phyloP scores from a whole-genome alignment of 495 filamentous ascomycete species.

The Lentithecium fluviatile region DNA sequence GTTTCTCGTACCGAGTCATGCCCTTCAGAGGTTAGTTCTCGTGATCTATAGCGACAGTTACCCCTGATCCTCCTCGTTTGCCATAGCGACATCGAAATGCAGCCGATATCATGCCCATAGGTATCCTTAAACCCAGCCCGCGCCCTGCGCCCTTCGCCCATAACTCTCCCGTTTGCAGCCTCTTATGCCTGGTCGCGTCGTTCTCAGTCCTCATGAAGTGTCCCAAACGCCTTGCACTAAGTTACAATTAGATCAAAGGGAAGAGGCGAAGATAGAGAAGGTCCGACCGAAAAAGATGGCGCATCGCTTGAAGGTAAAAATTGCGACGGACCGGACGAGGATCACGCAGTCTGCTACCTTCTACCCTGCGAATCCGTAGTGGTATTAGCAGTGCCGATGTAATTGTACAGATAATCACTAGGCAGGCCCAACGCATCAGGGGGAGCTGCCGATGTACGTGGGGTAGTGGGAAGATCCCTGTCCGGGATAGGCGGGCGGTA shows the following conservation, averaged over 20 bases:
- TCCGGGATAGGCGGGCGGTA: constrained; percentile 15
- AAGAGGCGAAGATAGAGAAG: not conserved
- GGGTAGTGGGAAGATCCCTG: constrained; percentile 11
- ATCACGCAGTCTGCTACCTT: not conserved
- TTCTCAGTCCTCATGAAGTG: not conserved
- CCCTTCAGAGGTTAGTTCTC: too few relatives aligned
- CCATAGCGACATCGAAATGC: not conserved
- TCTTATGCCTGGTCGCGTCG: not conserved
- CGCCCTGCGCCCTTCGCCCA: not conserved
- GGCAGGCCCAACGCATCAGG: not conserved
- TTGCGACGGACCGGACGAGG: not conserved
- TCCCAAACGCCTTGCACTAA: not conserved
- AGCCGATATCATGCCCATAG: not conserved
- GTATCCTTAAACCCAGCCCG: not conserved
- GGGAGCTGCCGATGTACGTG: constrained; percentile 11
- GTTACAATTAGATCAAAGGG: not conserved
- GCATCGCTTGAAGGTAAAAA: too few relatives aligned
- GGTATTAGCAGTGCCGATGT: not conserved
- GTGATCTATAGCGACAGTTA: too few relatives aligned
- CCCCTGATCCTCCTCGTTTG: too few relatives aligned
- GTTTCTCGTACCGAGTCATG: too few relatives aligned
- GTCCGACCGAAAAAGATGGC: not conserved
- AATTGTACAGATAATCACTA: not conserved
- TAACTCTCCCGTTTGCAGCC: not conserved
- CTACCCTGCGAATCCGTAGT: not conserved